Evolutionary conservation across 306 rosid genomes (phyloP), one percentile per base, ranked within the genome.

Genomic region (Lagenaria siceraria): DNA sequence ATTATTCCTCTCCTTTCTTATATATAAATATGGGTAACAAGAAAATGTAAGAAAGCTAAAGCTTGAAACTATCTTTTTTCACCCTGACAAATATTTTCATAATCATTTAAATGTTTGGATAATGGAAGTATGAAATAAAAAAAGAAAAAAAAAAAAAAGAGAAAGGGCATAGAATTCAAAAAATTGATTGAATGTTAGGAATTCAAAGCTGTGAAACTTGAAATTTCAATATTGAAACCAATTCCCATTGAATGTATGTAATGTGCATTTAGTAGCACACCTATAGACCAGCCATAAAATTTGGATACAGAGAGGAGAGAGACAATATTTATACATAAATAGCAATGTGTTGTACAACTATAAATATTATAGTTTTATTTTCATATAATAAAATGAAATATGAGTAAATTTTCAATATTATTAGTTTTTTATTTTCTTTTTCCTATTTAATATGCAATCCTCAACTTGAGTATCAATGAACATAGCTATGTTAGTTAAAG

Each of bases 161-260:
- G 6, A 42, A 69, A 7, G 0, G 24, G 49, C 31, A 66, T 38
- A 38, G 18, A 66, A 66, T 66, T 66, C 0, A 66, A 35, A 64
- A 66, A 21, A 18, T n/a, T 38, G 73, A 43, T 69, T 69, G n/a
- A 43, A 69, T 43, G 62, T 63, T 27, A 17, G 25, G 27, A 74
- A 75, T 52, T 33, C 63, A 54, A 74, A 74, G 48, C 69, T 36
- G 51, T 76, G 33, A 54, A 54, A 53, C 40, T 35, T 74, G 58
- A 89, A 86, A 84, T 88, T 90, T 80, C 87, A 89, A 82, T 53
- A 83, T 88, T 85, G 90, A 90, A 85, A 88, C 81, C 61, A 87
- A 76, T 76, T 78, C 80, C 68, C 86, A 78, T 87, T 85, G 85
- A 90, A 87, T 83, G 88, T 83, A 89, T 83, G 87, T 80, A 53